Evolutionary conservation across 257 asterid genomes (phyloP).

Genomic region (Lavandula angustifolia): DNA sequence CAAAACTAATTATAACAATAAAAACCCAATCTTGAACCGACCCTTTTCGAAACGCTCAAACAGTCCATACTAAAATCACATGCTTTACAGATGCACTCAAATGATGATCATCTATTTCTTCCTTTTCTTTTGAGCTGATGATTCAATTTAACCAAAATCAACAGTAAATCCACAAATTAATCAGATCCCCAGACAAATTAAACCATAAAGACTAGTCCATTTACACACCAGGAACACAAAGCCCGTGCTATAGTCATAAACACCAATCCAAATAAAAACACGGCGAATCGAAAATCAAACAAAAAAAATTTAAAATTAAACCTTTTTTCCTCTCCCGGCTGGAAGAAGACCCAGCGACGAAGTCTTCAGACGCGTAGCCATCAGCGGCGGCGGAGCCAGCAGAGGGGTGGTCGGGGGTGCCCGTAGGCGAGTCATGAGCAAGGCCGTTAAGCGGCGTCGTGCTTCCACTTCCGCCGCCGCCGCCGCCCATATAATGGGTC

Average conservation of each 20-base stretch:
- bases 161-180: slow-evolving; percentile 7
- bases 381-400: slow-evolving; percentile 63
- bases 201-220: background rate
- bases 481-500: slow-evolving; percentile 68
- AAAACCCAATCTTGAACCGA: background rate
- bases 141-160: slow-evolving; percentile 14
- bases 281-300: background rate
- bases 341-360: slow-evolving; percentile 84
- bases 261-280: background rate
- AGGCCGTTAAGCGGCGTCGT: slow-evolving; percentile 58
- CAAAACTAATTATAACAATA: background rate
- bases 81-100: background rate
- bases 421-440: slow-evolving; percentile 72
- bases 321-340: slow-evolving; percentile 98
- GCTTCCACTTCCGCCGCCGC: slow-evolving; percentile 53
- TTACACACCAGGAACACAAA: background rate
- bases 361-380: slow-evolving; percentile 96
- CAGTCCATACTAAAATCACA: slow-evolving; percentile 1
- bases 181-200: slow-evolving; percentile 32
- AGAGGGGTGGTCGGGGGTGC: slow-evolving; percentile 84
- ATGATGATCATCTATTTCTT: background rate
- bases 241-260: background rate
- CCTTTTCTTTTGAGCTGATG: background rate
- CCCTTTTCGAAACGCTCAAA: background rate
- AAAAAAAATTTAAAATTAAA: slow-evolving; percentile 16